Base-by-base conservation (phyloP, 1,139 yeast species). In the Kluyveromyces marxianus region DNA sequence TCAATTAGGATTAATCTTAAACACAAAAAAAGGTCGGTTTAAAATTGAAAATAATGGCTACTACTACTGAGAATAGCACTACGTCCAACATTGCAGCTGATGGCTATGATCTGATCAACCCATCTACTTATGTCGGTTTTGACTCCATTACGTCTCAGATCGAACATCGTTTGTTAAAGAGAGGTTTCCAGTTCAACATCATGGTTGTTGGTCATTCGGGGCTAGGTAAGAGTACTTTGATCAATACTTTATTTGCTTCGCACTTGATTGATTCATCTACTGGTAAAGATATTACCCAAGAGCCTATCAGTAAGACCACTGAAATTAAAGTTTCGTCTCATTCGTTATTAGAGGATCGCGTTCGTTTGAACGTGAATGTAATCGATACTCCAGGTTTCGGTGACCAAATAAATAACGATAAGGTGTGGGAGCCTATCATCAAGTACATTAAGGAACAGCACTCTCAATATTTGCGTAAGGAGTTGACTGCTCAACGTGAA, bases 361-460 rank as follows among this genome's bases (percentile, higher is more conserved):
- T 92, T 50, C 80, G 83, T 49, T 78, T 92, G 64, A 83, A 84
- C 60, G 71, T 92, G 54, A 90, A 88, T 58, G 81, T 90, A 49
- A 86, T 92, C 63, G 98, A 92, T 65, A 92, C 97, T 6, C 97
- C 97, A 8, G 98, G 98, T 6, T 92, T 88, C 71, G 97, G 96
- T 36, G 98, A 92, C 70, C 96, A 87, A 68, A 84, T 92, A 58
- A 88, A 92, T 70, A 92, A 92, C 68, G 96, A 89, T 60, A 84
- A 85, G 68, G 92, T 90, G 62, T 92, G 97, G 97, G 97, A 92
- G 58, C 97, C 97, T 40, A 83, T 92, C 57, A 83, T 90, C 57
- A 89, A 88, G 69, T 90, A 90, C 69, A 88, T 92, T 65, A 89
- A 90, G 70, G 98, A 92, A 67, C 98, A 92, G 70, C 96, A 92